Evolutionary conservation across 1,139 yeast genomes (phyloP), one percentile per base, ranked within the genome.

Genomic region (Pichia sp.): DNA sequence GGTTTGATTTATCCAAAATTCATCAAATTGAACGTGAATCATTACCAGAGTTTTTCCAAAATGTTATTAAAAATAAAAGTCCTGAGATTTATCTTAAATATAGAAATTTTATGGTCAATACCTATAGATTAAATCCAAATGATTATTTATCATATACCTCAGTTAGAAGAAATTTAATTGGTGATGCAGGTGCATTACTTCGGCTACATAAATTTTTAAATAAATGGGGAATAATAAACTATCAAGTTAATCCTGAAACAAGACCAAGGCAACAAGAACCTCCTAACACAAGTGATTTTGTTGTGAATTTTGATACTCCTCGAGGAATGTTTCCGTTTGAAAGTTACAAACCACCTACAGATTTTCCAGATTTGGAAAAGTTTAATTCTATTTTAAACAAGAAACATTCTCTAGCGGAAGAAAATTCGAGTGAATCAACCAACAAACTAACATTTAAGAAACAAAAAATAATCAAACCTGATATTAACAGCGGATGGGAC

Each of bases 191-290:
- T 20, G 84, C 96, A 1, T 76, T 94, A 52, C 80, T 92, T 78
- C 77, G 99, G 55, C 80, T 92, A 12, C 97, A 89, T 64, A 79
- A 87, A 54, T 92, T 94, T 62, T 72, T 94, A 55, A 90, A 81
- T 62, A 87, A 85, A 65, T 94, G 99, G 99, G 99, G 99, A 0
- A 72, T 94, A 50, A 88, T 94, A 49, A 94, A 94, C 66, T 94
- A 94, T 63, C 98, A 92, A 67, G 96, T 83, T 1, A 74, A 77
- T 55, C 85, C 90, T 2, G 82, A 77, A 53, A 69, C 79, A 52
- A 75, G 80, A 56, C 88, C 90, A 2, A 79, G 79, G 41, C 76
- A 79, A 49, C 72, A 82, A 32, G 88, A 82, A 56, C 86, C 86
- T 44, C 90, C 89, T 12, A 79, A 72, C 55, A 79, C 90, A 11